Base-by-base conservation (phyloP, 345 rosid species). In the Eucalyptus shirleyi region DNA sequence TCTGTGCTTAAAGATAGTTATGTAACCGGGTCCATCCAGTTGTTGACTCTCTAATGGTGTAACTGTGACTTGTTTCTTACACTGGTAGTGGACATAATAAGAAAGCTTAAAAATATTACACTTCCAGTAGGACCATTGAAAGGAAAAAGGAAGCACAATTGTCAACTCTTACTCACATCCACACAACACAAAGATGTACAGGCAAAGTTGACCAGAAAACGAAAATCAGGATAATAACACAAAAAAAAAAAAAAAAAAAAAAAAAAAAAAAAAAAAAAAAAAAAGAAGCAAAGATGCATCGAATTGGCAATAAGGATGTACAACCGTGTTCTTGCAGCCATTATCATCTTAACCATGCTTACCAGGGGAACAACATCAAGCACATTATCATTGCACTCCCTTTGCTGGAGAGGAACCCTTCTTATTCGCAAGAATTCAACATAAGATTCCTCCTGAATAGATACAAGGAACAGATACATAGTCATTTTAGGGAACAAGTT, bases 371-470 rank as follows among this genome's bases (percentile, higher is more conserved):
- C 94, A 91, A 96, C 97, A 92, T 95, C 96, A 17, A 90, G 50
- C 87, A 92, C 94, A 90, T 95, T 94, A 86, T 94, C 93, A n/a
- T 92, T 67, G 60, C 91, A 86, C 88, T 91, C 90, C 91, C 93
- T 93, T 94, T 95, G 95, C 91, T 93, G 94, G 89, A 94, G 96
- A 89, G 95, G 95, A 91, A 96, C 96, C 92, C 99, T 94, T 91
- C 95, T 95, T 91, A 94, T 92, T 53, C 90, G 93, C 93, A 97
- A 94, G 93, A 95, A 97, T 93, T 94, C 97, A 69, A 96, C 97
- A 93, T 97, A 98, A 12, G 96, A 97, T 93, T 94, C 98, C 93
- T 97, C 99, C 99, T 97, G 93, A 82, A 93, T 32, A 87, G 65
- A 81, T 72, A 80, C 40, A 88, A 26, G 47, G 91, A 30, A 16